These are phyloP conservation scores for Cavenderia fasciculata DNA, from an alignment of 78 protist genomes.

Conservation along the genomic window DNA sequence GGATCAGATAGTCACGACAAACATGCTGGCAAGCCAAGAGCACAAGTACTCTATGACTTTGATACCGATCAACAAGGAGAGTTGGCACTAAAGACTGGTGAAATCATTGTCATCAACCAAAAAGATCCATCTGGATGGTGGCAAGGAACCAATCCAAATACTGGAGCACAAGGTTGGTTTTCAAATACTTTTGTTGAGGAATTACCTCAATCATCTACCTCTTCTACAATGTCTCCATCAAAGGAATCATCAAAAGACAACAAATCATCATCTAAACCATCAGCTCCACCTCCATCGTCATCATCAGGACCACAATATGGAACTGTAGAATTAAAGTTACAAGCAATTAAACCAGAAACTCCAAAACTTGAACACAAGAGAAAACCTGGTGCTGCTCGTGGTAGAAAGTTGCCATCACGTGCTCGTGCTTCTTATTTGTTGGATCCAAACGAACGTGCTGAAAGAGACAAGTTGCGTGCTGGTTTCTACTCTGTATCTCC, in stretches of 20 bases:
- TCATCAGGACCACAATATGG: background rate
- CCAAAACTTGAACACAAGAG: slow-evolving; percentile 48
- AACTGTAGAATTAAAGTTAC: background rate
- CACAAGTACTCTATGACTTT: slow-evolving; percentile 33
- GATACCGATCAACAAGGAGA: slow-evolving; percentile 54
- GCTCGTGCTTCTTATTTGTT: slow-evolving; percentile 45
- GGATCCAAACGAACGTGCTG: slow-evolving; percentile 35
- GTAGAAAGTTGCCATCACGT: slow-evolving; percentile 66
- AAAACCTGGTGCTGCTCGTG: slow-evolving; percentile 58
- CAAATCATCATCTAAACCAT: slow-evolving; percentile 2
- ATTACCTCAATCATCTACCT: background rate
- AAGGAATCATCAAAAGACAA: background rate
- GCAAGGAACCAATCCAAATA: slow-evolving; percentile 68
- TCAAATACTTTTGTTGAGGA: slow-evolving; percentile 63
- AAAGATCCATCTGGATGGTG: slow-evolving; percentile 73
- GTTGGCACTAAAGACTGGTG: slow-evolving; percentile 51
- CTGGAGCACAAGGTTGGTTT: slow-evolving; percentile 53
- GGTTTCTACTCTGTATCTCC: background rate
- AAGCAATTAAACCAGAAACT: slow-evolving; percentile 30
- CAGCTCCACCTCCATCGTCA: background rate
- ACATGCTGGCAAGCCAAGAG: slow-evolving; percentile 11
- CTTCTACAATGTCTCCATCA: background rate
- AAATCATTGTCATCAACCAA: slow-evolving; percentile 6
- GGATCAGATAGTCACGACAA: slow-evolving; percentile 8
- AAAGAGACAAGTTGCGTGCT: slow-evolving; percentile 51